Evolutionary conservation across 225 moss, liverwort and hornwort genomes (phyloP).

Genomic region (Straminergon stramineum): DNA sequence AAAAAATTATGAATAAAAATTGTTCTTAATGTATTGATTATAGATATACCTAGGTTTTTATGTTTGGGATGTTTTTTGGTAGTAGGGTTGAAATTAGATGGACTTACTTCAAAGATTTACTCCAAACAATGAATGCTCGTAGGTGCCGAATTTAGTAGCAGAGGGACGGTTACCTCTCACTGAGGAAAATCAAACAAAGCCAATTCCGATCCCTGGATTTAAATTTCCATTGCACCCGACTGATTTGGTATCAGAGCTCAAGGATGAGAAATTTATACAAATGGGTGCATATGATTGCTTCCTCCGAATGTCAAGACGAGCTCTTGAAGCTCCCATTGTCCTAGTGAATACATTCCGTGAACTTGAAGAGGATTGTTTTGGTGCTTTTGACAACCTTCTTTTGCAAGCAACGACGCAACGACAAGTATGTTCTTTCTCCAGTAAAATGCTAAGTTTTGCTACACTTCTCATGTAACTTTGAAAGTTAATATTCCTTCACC

Average conservation of each 20-base stretch:
- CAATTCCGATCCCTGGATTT: neutral
- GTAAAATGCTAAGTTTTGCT: neutral
- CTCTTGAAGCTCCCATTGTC: neutral
- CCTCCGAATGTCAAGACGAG: neutral
- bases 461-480: too few species aligned
- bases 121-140: neutral
- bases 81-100: neutral
- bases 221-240: neutral
- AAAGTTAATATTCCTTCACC: neutral
- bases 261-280: neutral
- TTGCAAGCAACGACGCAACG: neutral
- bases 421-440: too few species aligned
- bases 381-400: neutral
- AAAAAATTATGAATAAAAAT: neutral
- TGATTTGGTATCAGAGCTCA: neutral
- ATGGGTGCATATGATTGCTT: neutral
- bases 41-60: neutral
- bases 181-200: neutral
- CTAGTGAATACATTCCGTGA: neutral
- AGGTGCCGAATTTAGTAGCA: neutral
- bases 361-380: neutral
- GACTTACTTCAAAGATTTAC: neutral
- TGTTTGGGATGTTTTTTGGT: neutral
- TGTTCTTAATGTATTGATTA: neutral
- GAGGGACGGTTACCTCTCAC: neutral